A percentile compares a stretch with the other conserved stretches of the same genome.
phyloP scores from a whole-genome alignment of 371 early-diverging fungal species.

The Coemansia sp. region DNA sequence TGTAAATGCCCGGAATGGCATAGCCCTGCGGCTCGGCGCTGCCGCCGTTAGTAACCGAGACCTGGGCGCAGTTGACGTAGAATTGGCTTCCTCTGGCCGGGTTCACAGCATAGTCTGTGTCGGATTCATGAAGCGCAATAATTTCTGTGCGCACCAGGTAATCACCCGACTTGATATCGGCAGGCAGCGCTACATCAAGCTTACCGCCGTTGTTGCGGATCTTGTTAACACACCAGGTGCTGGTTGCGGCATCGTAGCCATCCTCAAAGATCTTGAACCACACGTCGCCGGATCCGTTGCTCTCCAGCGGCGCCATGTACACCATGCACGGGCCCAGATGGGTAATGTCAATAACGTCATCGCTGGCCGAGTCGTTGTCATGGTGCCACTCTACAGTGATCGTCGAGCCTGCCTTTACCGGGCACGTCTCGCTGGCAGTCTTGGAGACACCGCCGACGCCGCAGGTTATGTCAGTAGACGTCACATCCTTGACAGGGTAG shows the following conservation, averaged over 20 bases:
- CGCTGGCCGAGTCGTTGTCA: conserved; percentile 18
- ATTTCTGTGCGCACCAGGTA: conserved; percentile 47
- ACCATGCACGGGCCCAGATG: conserved; percentile 46
- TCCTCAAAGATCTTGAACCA: conserved; percentile 52
- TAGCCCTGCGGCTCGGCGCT: conserved; percentile 19
- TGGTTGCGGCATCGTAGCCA: conserved; percentile 27
- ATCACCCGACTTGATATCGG: conserved; percentile 37
- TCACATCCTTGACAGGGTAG: conserved; percentile 30
- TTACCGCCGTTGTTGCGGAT: conserved; percentile 35
- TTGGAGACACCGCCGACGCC: conserved; percentile 6
- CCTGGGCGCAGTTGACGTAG: conserved; percentile 37
- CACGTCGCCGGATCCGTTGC: conserved; percentile 41
- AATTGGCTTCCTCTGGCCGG: conserved; percentile 26
- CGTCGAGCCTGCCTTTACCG: conserved; percentile 31
- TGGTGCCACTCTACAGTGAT: conserved; percentile 40
- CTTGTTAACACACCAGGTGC: conserved; percentile 39
- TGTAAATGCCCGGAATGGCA: conserved; percentile 39
- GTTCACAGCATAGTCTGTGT: conserved; percentile 14
- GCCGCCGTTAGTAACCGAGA: conserved; percentile 18
- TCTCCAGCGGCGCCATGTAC: conserved; percentile 44
- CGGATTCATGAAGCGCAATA: conserved; percentile 41
- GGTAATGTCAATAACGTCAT: conserved; percentile 24
- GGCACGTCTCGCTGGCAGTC: conserved; percentile 23
- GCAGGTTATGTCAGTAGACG: conserved; percentile 24
- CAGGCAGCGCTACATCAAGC: conserved; percentile 30